A percentile compares a stretch with the other conserved stretches of the same genome.
Conservation (phyloP, 202 grass and related monocot species). For the Brachypodium distachyon region DNA sequence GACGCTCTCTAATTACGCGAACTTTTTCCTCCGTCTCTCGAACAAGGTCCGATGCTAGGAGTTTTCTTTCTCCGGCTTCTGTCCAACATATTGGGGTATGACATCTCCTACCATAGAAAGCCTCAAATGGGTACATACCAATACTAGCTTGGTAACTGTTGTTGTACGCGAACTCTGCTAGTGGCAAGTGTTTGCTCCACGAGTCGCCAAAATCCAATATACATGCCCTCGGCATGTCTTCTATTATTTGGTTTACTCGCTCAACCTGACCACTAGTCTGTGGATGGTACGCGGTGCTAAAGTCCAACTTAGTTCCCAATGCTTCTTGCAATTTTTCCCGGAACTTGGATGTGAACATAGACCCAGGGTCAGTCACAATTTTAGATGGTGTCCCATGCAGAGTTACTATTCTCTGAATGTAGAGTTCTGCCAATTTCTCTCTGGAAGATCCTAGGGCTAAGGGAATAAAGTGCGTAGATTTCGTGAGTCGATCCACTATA, state of each 20-base stretch:
- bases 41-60: not conserved
- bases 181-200: not conserved
- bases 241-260: not conserved
- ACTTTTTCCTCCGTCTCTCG: not conserved
- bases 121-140: not conserved
- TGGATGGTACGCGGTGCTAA: not conserved
- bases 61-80: not conserved
- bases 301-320: not conserved
- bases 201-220: not conserved
- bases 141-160: not conserved
- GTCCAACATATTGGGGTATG: not conserved
- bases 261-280: not conserved
- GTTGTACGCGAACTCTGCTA: not conserved
- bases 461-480: not conserved
- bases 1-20: not conserved
- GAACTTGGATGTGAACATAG: not conserved
- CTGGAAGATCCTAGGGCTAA: not conserved
- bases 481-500: not conserved
- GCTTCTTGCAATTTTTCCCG: not conserved
- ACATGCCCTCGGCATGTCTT: not conserved
- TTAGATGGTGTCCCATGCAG: no score
- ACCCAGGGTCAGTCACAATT: no score
- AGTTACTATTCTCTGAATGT: not conserved
- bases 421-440: not conserved
- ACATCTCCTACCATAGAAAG: no score